Evolutionary conservation across 2,329 filamentous ascomycete species (phyloP), one percentile per base, ranked within the genome.

Genomic region (Alternaria atra): DNA sequence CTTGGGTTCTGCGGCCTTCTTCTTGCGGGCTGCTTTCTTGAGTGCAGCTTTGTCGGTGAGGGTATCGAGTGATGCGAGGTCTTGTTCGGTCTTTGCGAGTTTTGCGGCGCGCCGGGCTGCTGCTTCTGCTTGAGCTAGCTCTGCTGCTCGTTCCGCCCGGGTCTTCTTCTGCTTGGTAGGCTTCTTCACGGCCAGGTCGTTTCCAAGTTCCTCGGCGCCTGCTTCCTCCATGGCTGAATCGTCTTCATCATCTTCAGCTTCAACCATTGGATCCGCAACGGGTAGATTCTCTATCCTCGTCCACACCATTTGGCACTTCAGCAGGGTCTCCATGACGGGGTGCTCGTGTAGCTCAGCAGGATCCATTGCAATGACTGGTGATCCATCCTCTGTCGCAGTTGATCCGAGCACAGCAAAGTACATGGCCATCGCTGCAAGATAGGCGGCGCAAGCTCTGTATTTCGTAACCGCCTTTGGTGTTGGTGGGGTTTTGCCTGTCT

Each of bases 391-490:
- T 60, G 89, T 87, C 51, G 89, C 84, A 1, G 92, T 90, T 0
- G 93, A 97, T 10, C 93, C 92, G n/a, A 99, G 82, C 35, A 98
- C 86, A 37, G 94, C 92, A 77, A 99, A 97, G 79, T 99, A 99
- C 88, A 97, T 94, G 50, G 91, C 90, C 68, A 99, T 84, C 1
- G 92, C 86, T 43, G 91, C 93, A 25, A 98, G 84, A 75, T 99
- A 98, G 61, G 93, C 92, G 5, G 92, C 90, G 39, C 97, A 83
- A 10, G 94, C 89, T 77, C 92, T 89, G 75, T 91, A 90, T 77
- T 94, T 95, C 60, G 92, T 84, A 9, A 80, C 66, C 8, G 75
- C 77, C 55, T 76, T 74, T 1, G 77, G 76, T 4, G 70, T 75
- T 0, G 65, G 60, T 17, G 30, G 8, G 27, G 15, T 25, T 50